Evolutionary conservation across 2,329 filamentous ascomycete species (phyloP), one percentile per base, ranked within the genome.

Genomic region (Sporothrix globosa): DNA sequence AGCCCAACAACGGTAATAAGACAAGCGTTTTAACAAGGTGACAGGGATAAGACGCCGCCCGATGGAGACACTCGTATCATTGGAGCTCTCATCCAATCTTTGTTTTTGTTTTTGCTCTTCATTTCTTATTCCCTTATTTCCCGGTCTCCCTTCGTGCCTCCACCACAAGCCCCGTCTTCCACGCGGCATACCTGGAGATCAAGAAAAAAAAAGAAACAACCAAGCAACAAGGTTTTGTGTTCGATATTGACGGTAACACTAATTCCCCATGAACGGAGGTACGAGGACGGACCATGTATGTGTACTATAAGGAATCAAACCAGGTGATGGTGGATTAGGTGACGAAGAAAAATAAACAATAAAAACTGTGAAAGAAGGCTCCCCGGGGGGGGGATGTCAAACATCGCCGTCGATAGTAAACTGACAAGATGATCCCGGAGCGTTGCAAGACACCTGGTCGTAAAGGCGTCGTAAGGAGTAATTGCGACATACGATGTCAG

Each of bases 341-440:
- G 17, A 14, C 11, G 53, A 34, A 34, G 53, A n/a, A n/a, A 60
- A 44, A 13, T 24, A 21, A 5, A 21, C 9, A 6, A 21, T 3
- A 60, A 41, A 17, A 19, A 13, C 27, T 6, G 34, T 9, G 34
- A 9, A 34, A 34, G 34, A 34, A 34, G 7, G 6, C 34, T 6
- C 7, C 34, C n/a, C n/a, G n/a, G n/a, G n/a, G 27, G 6, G 41
- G 21, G 21, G 41, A 60, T 21, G 21, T 24, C 56, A 61, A 21
- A 21, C 34, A 44, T 44, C 34, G 34, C 56, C 56, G 56, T 61
- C 56, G n/a, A 44, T 61, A 61, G 41, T 19, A 61, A 60, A 60
- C 1, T 6, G 34, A 44, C 56, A 44, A 61, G 56, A 44, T 24
- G 56, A 44, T 39, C 34, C 41, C 39, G 56, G 56, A 61, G 56